These are phyloP conservation scores for Aspergillus sp. DNA, from an alignment of 2,329 filamentous ascomycete genomes.

Conservation along the genomic window DNA sequence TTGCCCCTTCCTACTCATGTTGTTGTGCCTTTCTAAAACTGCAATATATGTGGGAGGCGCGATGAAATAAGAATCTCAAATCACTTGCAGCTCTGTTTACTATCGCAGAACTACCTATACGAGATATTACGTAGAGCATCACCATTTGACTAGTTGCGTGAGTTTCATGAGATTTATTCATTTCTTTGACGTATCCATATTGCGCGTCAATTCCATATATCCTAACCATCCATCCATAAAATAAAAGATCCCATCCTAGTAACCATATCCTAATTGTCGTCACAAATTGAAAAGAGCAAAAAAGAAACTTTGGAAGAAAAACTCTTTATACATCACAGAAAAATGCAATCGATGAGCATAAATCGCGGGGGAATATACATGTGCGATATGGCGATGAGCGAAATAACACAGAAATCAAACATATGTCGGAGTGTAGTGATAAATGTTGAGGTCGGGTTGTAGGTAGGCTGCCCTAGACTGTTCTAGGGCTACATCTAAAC, in stretches of 20 bases:
- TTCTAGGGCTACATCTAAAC: background rate
- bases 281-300: background rate
- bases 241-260: background rate
- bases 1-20: no score
- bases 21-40: no score
- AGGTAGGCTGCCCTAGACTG: background rate
- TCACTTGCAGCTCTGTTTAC: no score
- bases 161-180: background rate
- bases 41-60: no score
- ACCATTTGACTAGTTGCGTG: no score
- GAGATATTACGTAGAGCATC: no score
- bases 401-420: background rate
- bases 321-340: constrained; percentile 11
- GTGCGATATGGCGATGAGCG: background rate
- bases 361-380: constrained; percentile 10
- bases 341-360: constrained; percentile 1
- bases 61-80: no score
- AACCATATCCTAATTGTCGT: constrained; percentile 1
- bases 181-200: background rate
- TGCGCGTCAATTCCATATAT: constrained; percentile 1
- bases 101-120: no score
- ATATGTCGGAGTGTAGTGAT: background rate
- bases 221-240: background rate
- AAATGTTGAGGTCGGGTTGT: background rate
- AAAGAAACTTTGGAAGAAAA: background rate